Percentiles rank a stretch among this genome's conserved stretches.
phyloP scores from a whole-genome alignment of 495 filamentous ascomycete species.

The Aspergillus nanangensis region DNA sequence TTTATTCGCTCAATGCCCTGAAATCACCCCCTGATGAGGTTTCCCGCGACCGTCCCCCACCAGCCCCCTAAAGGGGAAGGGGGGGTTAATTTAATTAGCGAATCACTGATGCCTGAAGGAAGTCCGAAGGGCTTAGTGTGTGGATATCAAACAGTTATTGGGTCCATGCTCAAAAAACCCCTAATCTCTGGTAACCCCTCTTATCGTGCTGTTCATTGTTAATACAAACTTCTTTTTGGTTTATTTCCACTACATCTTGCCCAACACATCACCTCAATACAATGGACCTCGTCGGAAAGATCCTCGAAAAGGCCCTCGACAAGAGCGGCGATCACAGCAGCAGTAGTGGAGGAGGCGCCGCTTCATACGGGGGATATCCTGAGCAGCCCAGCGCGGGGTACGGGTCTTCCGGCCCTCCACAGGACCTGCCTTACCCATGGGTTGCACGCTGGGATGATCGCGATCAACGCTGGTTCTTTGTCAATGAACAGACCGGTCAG shows the following conservation, averaged over 20 bases:
- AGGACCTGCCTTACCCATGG: slow-evolving; percentile 51
- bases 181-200: too few relatives aligned
- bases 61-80: too few relatives aligned
- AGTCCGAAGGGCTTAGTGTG: too few relatives aligned
- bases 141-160: too few relatives aligned
- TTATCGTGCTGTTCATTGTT: too few relatives aligned
- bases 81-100: too few relatives aligned
- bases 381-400: neutral
- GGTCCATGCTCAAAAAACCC: too few relatives aligned
- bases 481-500: slow-evolving; percentile 50
- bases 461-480: slow-evolving; percentile 50
- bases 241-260: neutral
- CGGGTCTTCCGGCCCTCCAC: slow-evolving; percentile 12
- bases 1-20: too few relatives aligned
- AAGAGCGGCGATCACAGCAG: slow-evolving; percentile 10
- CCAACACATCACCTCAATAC: slow-evolving; percentile 1
- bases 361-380: neutral
- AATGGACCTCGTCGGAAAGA: slow-evolving; percentile 41
- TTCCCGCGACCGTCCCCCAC: too few relatives aligned
- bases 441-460: slow-evolving; percentile 47
- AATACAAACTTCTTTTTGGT: too few relatives aligned
- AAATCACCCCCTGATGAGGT: too few relatives aligned
- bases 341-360: neutral
- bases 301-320: slow-evolving; percentile 19
- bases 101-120: too few relatives aligned